phyloP scores from a whole-genome alignment of 805 yeast species.

The Hanseniaspora jakobsenii region DNA sequence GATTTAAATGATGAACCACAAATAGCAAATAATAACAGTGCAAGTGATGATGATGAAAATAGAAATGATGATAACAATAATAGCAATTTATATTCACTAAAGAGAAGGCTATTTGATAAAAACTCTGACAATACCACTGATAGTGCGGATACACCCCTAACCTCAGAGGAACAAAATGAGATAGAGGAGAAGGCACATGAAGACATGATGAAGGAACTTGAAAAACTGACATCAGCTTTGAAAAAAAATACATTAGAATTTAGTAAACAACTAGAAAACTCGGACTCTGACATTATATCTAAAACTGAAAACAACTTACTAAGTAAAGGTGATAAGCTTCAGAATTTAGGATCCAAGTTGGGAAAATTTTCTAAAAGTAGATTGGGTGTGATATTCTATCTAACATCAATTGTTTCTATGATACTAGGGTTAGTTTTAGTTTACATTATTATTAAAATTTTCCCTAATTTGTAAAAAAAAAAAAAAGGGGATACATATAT shows the following conservation, averaged over 20 bases:
- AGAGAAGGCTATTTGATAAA: slow-evolving; percentile 6
- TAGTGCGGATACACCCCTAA: neutral
- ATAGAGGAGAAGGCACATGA: slow-evolving; percentile 23
- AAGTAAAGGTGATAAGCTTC: slow-evolving; percentile 16
- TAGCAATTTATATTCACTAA: slow-evolving; percentile 1
- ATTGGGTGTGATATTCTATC: slow-evolving; percentile 25
- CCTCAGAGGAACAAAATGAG: slow-evolving; percentile 8
- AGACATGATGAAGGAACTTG: slow-evolving; percentile 31
- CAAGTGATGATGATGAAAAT: neutral
- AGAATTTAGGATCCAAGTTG: slow-evolving; percentile 23
- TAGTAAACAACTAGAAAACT: slow-evolving; percentile 30
- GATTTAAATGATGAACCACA: neutral
- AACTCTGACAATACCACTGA: neutral
- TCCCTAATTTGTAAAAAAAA: slow-evolving; percentile 30
- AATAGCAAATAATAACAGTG: neutral
- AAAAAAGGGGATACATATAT: slow-evolving; percentile 1
- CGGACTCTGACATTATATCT: slow-evolving; percentile 29
- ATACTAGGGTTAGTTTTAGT: slow-evolving; percentile 28
- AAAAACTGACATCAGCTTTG: slow-evolving; percentile 29
- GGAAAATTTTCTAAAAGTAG: slow-evolving; percentile 26
- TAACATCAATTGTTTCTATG: slow-evolving; percentile 22
- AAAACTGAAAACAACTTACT: slow-evolving; percentile 35
- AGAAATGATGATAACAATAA: neutral
- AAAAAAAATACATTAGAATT: slow-evolving; percentile 34
- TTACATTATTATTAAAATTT: slow-evolving; percentile 28